Conservation (phyloP, 1,284 basidiomycete genomes). For the Trametes sp. region DNA sequence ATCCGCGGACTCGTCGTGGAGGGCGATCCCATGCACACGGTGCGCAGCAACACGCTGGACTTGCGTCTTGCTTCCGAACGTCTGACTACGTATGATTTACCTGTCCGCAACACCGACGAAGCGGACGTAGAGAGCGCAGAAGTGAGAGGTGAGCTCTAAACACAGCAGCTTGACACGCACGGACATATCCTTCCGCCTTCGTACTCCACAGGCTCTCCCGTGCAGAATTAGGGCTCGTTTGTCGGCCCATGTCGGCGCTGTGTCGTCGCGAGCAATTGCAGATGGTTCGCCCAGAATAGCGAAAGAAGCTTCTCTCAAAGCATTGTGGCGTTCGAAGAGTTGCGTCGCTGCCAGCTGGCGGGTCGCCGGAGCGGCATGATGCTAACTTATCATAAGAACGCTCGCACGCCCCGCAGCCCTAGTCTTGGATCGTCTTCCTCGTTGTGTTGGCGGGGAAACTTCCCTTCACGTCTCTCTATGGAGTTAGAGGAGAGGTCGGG, state of each 20-base stretch:
- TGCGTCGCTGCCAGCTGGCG: background rate
- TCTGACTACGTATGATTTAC: constrained; percentile 16
- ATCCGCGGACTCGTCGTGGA: background rate
- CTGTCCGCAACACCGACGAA: background rate
- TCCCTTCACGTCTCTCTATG: background rate
- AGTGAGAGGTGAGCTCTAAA: constrained; percentile 17
- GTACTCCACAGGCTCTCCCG: constrained; percentile 14
- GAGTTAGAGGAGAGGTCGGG: constrained; percentile 3
- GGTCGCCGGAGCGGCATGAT: constrained; percentile 12
- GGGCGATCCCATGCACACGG: constrained; percentile 4
- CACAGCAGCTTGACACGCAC: constrained; percentile 14
- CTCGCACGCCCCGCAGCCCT: constrained; percentile 8
- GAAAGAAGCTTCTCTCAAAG: background rate
- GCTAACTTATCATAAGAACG: background rate
- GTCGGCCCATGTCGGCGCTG: constrained; percentile 8
- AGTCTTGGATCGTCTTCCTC: background rate
- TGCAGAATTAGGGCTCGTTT: background rate
- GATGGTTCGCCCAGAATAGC: constrained; percentile 12
- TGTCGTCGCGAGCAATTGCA: constrained; percentile 4
- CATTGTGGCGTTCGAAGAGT: constrained; percentile 16
- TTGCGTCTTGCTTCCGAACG: background rate
- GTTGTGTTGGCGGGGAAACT: background rate
- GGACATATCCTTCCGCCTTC: constrained; percentile 8
- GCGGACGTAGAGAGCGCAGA: constrained; percentile 1
- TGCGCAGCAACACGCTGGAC: background rate